A percentile compares a stretch with the other conserved stretches of the same genome.
Evolutionary conservation across 129 eudicot genomes (phyloP).

Genomic region (Saposhnikovia divaricata): DNA sequence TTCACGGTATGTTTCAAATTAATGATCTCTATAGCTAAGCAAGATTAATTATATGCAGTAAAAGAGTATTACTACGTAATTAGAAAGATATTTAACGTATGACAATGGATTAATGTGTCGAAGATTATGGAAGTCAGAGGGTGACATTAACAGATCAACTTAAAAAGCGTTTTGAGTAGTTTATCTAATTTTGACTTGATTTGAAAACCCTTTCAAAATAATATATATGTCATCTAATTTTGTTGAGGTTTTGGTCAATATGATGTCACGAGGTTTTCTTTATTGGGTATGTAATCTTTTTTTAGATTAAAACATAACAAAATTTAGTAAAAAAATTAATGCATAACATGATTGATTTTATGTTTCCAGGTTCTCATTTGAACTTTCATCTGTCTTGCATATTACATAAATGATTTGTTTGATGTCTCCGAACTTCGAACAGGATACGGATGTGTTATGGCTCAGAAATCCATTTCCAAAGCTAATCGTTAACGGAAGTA

Average conservation of each 20-base stretch:
- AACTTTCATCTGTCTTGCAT: too few relatives aligned
- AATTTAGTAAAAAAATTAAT: too few relatives aligned
- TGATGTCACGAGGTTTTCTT: too few relatives aligned
- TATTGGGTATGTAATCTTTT: too few relatives aligned
- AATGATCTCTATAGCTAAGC: background rate
- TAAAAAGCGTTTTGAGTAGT: background rate
- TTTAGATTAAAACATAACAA: too few relatives aligned
- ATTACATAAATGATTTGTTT: too few relatives aligned
- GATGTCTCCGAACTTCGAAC: background rate
- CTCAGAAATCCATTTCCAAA: slow-evolving; percentile 25
- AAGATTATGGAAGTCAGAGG: too few relatives aligned
- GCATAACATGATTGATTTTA: too few relatives aligned
- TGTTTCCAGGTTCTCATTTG: too few relatives aligned
- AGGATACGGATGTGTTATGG: slow-evolving; percentile 29
- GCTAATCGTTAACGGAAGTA: slow-evolving; percentile 5
- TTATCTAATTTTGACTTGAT: background rate
- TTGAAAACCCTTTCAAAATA: background rate
- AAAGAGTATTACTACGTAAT: too few relatives aligned
- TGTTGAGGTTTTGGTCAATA: background rate
- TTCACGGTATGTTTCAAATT: slow-evolving; percentile 42
- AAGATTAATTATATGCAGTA: background rate
- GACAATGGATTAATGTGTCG: too few relatives aligned
- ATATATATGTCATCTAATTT: too few relatives aligned
- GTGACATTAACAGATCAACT: background rate
- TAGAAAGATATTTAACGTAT: background rate